Conservation (phyloP, 108 stramenopile genomes). For the Nitzschia sp. region DNA sequence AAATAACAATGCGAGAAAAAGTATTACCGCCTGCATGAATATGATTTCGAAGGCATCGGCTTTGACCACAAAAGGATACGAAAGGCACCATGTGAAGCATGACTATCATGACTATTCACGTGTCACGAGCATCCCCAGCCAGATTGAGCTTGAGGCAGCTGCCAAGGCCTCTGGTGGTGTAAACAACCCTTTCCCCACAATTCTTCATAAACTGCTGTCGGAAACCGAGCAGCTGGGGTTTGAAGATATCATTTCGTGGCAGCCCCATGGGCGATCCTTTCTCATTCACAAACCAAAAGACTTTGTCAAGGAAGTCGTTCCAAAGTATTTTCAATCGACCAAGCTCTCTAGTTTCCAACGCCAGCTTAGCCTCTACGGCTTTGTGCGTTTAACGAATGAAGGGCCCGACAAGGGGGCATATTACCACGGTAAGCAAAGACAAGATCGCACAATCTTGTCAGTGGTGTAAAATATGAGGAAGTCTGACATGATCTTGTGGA, state of each 20-base stretch:
- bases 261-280: constrained; percentile 79
- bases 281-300: constrained; percentile 71
- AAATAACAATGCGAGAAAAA: neutral
- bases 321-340: constrained; percentile 51
- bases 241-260: constrained; percentile 70
- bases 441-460: neutral
- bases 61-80: constrained; percentile 62
- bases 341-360: constrained; percentile 31
- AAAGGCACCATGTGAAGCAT: constrained; percentile 69
- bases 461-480: too few species aligned
- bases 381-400: constrained; percentile 51
- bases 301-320: constrained; percentile 74
- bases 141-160: constrained; percentile 6
- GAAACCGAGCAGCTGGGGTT: constrained; percentile 47
- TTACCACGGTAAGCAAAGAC: constrained; percentile 38
- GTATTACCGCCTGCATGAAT: too few species aligned
- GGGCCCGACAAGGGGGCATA: constrained; percentile 41
- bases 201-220: constrained; percentile 68
- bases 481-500: neutral
- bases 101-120: constrained; percentile 67
- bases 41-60: constrained; percentile 13
- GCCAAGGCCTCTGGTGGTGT: constrained; percentile 50
- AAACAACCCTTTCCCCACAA: constrained; percentile 63
- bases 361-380: constrained; percentile 77
- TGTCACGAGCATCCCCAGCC: constrained; percentile 25